Evolutionary conservation across 306 rosid genomes (phyloP).

Genomic region (Medicago ruthenica): DNA sequence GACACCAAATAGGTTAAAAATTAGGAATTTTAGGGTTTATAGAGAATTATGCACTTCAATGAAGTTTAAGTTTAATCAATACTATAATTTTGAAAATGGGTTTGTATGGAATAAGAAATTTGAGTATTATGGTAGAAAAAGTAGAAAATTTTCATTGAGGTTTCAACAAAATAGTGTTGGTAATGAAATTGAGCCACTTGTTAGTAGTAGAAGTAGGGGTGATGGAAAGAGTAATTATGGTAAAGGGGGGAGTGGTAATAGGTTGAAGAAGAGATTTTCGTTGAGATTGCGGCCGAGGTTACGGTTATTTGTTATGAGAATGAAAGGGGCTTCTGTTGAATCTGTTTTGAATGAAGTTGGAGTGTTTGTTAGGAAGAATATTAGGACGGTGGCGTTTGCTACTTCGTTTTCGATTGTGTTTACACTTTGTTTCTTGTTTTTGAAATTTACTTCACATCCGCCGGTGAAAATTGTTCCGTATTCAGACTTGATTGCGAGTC

Average conservation of each 20-base stretch:
- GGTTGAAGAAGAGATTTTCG: conserved; percentile 63
- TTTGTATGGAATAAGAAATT: conserved; percentile 48
- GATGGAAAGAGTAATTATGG: conserved; percentile 52
- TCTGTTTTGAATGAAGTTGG: conserved; percentile 62
- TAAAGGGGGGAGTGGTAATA: conserved; percentile 43
- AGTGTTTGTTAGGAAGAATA: conserved; percentile 65
- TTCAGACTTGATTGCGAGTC: conserved; percentile 74
- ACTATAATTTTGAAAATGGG: conserved; percentile 48
- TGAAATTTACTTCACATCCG: conserved; percentile 73
- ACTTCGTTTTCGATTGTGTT: conserved; percentile 63
- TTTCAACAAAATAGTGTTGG: conserved; percentile 52
- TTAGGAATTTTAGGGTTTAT: conserved; percentile 53
- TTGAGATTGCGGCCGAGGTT: conserved; percentile 85
- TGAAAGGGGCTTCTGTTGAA: conserved; percentile 61
- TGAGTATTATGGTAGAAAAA: conserved; percentile 41
- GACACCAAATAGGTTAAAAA: conserved; percentile 45
- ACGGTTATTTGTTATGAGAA: conserved; percentile 62
- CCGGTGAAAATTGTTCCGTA: conserved; percentile 78
- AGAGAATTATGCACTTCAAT: conserved; percentile 49
- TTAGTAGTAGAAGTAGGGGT: conserved; percentile 58
- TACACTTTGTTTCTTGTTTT: conserved; percentile 70
- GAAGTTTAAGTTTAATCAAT: conserved; percentile 49
- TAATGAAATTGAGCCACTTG: conserved; percentile 54
- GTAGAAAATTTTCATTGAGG: conserved; percentile 48
- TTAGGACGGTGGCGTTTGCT: conserved; percentile 59